Evolutionary conservation across 805 yeast species (phyloP).

Genomic region (Candida hispaniensis): DNA sequence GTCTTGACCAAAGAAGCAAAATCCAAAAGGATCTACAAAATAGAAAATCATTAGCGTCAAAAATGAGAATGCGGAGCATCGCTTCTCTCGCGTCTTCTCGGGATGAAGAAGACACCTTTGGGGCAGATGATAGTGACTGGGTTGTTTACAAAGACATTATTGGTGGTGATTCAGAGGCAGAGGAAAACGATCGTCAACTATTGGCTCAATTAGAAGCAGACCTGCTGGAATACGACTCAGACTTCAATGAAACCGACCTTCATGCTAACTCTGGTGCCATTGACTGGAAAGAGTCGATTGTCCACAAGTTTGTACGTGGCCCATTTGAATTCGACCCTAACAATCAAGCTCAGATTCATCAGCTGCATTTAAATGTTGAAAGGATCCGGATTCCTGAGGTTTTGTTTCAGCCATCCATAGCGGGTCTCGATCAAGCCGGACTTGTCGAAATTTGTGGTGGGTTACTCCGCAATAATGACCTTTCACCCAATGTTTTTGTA

Average conservation of each 20-base stretch:
- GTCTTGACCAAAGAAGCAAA: slow-evolving; percentile 55
- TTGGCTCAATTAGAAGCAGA: slow-evolving; percentile 51
- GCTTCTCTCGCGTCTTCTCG: slow-evolving; percentile 72
- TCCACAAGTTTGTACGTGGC: slow-evolving; percentile 83
- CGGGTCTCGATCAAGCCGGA: slow-evolving; percentile 95
- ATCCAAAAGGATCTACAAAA: slow-evolving; percentile 70
- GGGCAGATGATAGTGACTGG: slow-evolving; percentile 96
- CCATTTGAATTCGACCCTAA: slow-evolving; percentile 79
- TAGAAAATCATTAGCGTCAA: slow-evolving; percentile 85
- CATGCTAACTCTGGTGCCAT: slow-evolving; percentile 59
- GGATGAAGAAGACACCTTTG: slow-evolving; percentile 92
- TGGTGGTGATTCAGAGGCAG: slow-evolving; percentile 66
- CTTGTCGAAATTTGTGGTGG: slow-evolving; percentile 67
- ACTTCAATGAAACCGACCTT: slow-evolving; percentile 67
- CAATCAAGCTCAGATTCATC: slow-evolving; percentile 76
- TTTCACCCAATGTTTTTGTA: slow-evolving; percentile 51
- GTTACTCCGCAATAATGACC: slow-evolving; percentile 47
- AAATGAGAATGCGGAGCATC: slow-evolving; percentile 80
- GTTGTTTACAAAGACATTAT: slow-evolving; percentile 74
- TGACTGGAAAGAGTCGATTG: slow-evolving; percentile 71
- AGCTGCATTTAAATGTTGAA: slow-evolving; percentile 82
- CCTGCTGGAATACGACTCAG: slow-evolving; percentile 71
- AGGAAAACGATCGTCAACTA: slow-evolving; percentile 49
- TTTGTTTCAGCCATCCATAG: slow-evolving; percentile 82
- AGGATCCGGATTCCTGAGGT: slow-evolving; percentile 88